Conservation (phyloP, 2,329 filamentous ascomycete species). For the Xylariales sp. region DNA sequence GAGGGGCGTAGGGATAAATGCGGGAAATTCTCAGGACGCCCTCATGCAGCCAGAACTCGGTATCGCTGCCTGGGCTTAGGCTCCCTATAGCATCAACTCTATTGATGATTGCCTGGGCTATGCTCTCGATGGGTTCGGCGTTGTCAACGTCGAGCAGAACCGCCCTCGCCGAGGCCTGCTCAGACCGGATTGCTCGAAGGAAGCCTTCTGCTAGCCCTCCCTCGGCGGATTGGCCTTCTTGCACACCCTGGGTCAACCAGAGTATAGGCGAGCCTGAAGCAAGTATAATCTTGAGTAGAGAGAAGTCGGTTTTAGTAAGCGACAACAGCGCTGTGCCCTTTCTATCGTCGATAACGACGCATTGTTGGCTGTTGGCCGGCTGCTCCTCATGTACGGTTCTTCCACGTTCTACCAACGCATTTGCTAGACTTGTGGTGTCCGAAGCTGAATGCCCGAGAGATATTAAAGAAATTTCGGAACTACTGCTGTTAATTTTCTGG, state of each 20-base stretch:
- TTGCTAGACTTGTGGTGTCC: slow-evolving; percentile 12
- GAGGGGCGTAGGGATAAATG: slow-evolving; percentile 38
- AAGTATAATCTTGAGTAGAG: slow-evolving; percentile 36
- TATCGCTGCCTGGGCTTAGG: slow-evolving; percentile 38
- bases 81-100: slow-evolving; percentile 30
- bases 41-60: slow-evolving; percentile 44
- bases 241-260: slow-evolving; percentile 42
- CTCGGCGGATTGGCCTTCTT: slow-evolving; percentile 35
- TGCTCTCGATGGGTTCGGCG: slow-evolving; percentile 25
- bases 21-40: slow-evolving; percentile 40
- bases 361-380: slow-evolving; percentile 21
- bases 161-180: slow-evolving; percentile 39
- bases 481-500: neutral
- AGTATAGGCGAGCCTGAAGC: slow-evolving; percentile 31
- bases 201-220: slow-evolving; percentile 42
- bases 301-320: slow-evolving; percentile 32
- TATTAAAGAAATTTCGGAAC: slow-evolving; percentile 20
- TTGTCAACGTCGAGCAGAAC: slow-evolving; percentile 40
- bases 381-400: slow-evolving; percentile 22
- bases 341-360: slow-evolving; percentile 41
- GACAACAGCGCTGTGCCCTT: slow-evolving; percentile 34
- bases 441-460: slow-evolving; percentile 15
- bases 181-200: slow-evolving; percentile 42
- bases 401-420: slow-evolving; percentile 24
- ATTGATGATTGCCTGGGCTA: slow-evolving; percentile 32